A percentile compares a stretch with the other conserved stretches of the same genome.
Evolutionary conservation across 768 basidiomycete genomes (phyloP).

Genomic region (Naganishia antarctica): DNA sequence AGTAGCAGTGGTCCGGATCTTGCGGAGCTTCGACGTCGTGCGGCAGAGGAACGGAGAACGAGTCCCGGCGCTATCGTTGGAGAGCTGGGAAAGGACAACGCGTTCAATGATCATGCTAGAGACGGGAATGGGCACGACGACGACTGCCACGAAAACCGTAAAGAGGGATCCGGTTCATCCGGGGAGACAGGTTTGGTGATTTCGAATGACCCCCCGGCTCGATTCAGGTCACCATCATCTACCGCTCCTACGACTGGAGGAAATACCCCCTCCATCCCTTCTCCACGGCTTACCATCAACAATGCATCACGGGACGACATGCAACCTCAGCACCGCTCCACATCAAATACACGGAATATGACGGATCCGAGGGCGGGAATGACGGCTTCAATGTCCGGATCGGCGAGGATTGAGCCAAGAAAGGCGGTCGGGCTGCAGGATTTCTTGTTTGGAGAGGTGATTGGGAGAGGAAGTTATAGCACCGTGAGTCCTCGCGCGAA

Average conservation of each 20-base stretch:
- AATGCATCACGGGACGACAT: no score
- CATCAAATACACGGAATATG: not conserved
- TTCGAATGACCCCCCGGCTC: no score
- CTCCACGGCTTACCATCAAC: no score
- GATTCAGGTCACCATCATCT: no score
- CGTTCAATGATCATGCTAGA: not conserved
- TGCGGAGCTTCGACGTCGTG: not conserved
- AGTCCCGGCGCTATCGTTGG: not conserved
- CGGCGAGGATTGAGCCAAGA: conserved; percentile 25
- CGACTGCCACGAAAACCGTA: not conserved
- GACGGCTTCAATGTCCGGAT: conserved; percentile 22
- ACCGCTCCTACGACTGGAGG: no score
- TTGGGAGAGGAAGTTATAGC: conserved; percentile 49
- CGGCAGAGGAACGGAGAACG: not conserved
- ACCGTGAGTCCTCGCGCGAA: no score
- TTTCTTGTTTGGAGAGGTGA: conserved; percentile 48
- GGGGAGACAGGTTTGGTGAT: no score
- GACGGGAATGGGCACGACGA: no score
- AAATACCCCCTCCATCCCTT: no score
- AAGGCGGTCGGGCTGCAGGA: conserved; percentile 35
- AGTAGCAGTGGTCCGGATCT: conserved; percentile 27
- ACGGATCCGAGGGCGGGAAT: not conserved
- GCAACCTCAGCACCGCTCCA: no score
- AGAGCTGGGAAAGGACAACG: not conserved
- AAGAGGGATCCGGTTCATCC: not conserved